Evolutionary conservation across 148 eudicot species (phyloP).

Genomic region (Diospyros lotus): DNA sequence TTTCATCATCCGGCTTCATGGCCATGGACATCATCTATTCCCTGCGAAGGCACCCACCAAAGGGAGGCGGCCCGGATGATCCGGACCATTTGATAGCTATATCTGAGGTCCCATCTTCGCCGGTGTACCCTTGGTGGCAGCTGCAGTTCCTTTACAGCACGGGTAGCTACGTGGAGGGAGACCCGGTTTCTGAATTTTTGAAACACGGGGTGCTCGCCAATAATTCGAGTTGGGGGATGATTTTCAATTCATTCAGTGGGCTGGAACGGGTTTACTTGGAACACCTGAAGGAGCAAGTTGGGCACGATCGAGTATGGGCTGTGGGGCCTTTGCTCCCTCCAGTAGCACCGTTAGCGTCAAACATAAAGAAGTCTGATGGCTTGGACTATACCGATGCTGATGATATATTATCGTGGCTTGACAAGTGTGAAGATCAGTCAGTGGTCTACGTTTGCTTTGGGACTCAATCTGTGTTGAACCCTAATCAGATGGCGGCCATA

Average conservation of each 20-base stretch:
- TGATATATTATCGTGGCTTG: conserved; percentile 51
- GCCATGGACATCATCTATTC: conserved; percentile 17
- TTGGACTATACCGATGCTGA: neutral
- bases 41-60: conserved; percentile 27
- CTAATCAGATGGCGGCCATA: conserved; percentile 41
- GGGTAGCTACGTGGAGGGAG: conserved; percentile 23
- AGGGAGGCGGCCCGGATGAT: conserved; percentile 8
- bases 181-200: conserved; percentile 26
- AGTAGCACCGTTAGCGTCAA: neutral
- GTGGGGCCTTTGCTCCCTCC: conserved; percentile 42
- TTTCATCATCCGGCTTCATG: conserved; percentile 33
- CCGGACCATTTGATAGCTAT: neutral
- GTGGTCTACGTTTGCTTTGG: conserved; percentile 73
- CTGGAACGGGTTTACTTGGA: conserved; percentile 42
- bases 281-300: conserved; percentile 22
- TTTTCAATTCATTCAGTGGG: conserved; percentile 41
- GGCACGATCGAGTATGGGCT: conserved; percentile 31
- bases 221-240: conserved; percentile 40
- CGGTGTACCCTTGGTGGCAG: conserved; percentile 20
- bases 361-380: neutral
- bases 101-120: conserved; percentile 18
- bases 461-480: conserved; percentile 36
- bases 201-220: conserved; percentile 35
- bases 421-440: conserved; percentile 34
- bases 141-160: conserved; percentile 23